phyloP scores from a whole-genome alignment of 2,329 filamentous ascomycete genomes.

The Xylaria multiplex region DNA sequence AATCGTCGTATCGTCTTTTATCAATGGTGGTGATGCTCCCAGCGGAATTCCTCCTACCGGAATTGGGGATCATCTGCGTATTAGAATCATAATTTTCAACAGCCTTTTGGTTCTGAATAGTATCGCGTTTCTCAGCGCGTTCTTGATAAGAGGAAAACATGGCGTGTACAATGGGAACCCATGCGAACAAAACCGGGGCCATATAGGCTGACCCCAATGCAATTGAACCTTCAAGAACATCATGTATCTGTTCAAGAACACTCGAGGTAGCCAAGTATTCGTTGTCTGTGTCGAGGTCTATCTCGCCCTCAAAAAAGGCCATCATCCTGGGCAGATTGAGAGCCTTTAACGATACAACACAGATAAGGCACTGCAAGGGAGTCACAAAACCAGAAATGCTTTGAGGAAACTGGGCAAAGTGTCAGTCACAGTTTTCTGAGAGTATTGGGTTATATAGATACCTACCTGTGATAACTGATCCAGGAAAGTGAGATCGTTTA shows the following conservation, averaged over 20 bases:
- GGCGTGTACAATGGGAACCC: conserved; percentile 78
- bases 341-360: conserved; percentile 75
- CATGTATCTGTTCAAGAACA: conserved; percentile 77
- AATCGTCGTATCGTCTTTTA: conserved; percentile 67
- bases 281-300: conserved; percentile 55
- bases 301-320: conserved; percentile 63
- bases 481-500: conserved; percentile 76
- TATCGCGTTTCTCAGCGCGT: conserved; percentile 69
- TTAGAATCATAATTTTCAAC: conserved; percentile 64
- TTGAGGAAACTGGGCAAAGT: conserved; percentile 46
- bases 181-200: conserved; percentile 80
- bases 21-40: conserved; percentile 72
- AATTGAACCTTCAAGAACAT: conserved; percentile 71
- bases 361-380: conserved; percentile 75
- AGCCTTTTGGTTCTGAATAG: conserved; percentile 67
- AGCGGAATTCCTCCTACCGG: conserved; percentile 66
- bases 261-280: conserved; percentile 75
- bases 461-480: conserved; percentile 68
- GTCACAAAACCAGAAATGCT: conserved; percentile 59
- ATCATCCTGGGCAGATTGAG: conserved; percentile 72
- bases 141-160: conserved; percentile 72
- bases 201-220: conserved; percentile 68
- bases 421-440: conserved; percentile 50
- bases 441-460: background rate
- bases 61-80: conserved; percentile 54